Base-by-base conservation (phyloP, 148 eudicot species). In the Oxyria digyna region DNA sequence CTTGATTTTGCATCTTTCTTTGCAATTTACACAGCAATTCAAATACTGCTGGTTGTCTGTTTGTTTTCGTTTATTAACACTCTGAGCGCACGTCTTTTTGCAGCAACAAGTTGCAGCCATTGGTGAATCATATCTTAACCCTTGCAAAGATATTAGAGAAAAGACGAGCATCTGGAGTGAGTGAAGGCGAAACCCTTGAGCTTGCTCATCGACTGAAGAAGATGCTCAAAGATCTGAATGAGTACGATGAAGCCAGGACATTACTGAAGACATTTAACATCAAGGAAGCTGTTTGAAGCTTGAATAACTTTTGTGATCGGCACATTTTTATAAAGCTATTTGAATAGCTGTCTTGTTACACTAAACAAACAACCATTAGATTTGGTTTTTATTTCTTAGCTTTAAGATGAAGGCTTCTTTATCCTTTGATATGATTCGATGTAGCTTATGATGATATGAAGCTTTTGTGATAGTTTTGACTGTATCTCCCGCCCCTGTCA, bases 151-250 rank as follows among this genome's bases (percentile, higher is more conserved):
- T 67, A 12, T 81, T 90, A 70, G 91, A 90, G 85, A 93, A 81
- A 74, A 85, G 72, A 78, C 87, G 85, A 5, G 75, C 70, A 35
- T 76, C 81, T 3, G 87, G 85, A 31, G 75, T 70, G 24, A 69
- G 72, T 10, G 89, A 84, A 54, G 46, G 74, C n/a, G 95, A 85
- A 71, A 81, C 72, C 15, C 70, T 70, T 40, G 83, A 81, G 71
- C 85, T 94, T 71, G 97, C 94, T 67, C 94, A 89, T 23, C 78
- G 97, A 33, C 66, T 94, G 77, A 88, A 82, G 89, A 94, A 85
- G 82, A 86, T 94, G 90, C 85, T 90, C 55, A 95, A 90, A 57
- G 97, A 90, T 72, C 89, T 94, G 63, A 86, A 94, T 18, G 92
- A 90, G 74, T 94, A 90, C 26, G 98, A 94, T 69, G 83, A 82